Evolutionary conservation across 169 alveolate genomes (phyloP).

Genomic region (Cryptosporidium muris): DNA sequence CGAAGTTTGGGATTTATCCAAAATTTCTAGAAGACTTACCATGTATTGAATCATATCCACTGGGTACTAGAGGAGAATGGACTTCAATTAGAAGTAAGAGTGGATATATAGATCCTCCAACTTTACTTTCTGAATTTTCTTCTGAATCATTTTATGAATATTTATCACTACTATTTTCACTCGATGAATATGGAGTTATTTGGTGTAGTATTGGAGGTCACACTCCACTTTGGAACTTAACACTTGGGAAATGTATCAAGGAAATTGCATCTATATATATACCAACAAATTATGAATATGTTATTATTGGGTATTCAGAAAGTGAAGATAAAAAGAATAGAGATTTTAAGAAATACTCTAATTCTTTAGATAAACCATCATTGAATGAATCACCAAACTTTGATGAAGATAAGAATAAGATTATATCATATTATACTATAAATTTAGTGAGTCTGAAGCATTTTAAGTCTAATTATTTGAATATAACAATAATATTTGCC

Average conservation of each 20-base stretch:
- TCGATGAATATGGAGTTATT: constrained; percentile 26
- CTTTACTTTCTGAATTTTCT: constrained; percentile 26
- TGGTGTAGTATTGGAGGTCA: constrained; percentile 64
- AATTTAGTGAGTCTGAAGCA: too few relatives aligned
- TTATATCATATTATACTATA: too few relatives aligned
- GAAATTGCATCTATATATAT: too few relatives aligned
- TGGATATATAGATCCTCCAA: constrained; percentile 19
- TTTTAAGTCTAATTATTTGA: too few relatives aligned
- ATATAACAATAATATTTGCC: constrained; percentile 19
- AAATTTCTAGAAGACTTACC: constrained; percentile 17
- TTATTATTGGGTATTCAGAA: too few relatives aligned
- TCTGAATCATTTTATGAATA: background rate
- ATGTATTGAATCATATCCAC: constrained; percentile 21
- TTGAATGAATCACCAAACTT: too few relatives aligned
- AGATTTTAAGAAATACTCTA: too few relatives aligned
- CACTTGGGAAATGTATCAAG: too few relatives aligned
- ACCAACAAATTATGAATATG: too few relatives aligned
- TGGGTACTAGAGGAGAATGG: constrained; percentile 6
- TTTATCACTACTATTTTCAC: constrained; percentile 7
- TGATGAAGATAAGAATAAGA: too few relatives aligned
- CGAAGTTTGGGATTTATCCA: constrained; percentile 9
- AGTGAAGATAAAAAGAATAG: too few relatives aligned
- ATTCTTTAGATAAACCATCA: too few relatives aligned
- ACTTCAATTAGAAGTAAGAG: background rate
- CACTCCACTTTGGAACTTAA: constrained; percentile 51